phyloP scores from a whole-genome alignment of 768 basidiomycete species.

The Phanerochaete carnosa region DNA sequence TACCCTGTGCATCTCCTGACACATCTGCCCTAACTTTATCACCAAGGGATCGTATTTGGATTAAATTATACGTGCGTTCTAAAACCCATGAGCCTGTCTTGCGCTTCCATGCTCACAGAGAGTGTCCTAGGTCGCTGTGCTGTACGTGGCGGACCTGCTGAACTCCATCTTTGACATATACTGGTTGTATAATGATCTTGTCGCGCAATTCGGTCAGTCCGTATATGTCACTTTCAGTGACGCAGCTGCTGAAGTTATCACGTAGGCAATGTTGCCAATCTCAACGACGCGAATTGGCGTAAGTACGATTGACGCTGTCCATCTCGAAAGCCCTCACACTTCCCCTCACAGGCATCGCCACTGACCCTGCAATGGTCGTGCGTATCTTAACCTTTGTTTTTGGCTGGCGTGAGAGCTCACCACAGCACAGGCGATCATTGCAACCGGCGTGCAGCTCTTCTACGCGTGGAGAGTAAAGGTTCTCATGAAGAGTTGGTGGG shows the following conservation, averaged over 20 bases:
- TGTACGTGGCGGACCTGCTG: conserved; percentile 18
- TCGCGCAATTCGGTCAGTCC: conserved; percentile 19
- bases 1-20: background rate
- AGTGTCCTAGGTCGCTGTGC: conserved; percentile 16
- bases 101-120: background rate
- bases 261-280: background rate
- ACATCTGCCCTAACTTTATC: background rate
- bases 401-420: too few relatives aligned
- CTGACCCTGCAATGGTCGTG: conserved; percentile 19
- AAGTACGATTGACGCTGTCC: background rate
- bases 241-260: background rate
- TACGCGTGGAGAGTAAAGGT: conserved; percentile 22
- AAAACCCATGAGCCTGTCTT: too few relatives aligned
- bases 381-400: background rate
- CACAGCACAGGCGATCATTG: conserved; percentile 18
- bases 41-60: conserved; percentile 18
- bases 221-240: too few relatives aligned
- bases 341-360: conserved; percentile 6
- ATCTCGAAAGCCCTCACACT: background rate
- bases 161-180: conserved; percentile 20
- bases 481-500: conserved; percentile 14
- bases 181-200: conserved; percentile 17
- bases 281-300: conserved; percentile 5
- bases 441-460: conserved; percentile 21
- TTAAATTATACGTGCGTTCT: conserved; percentile 19